These are phyloP conservation scores for Leccinum uliginosum DNA, from an alignment of 768 basidiomycete species.

Conservation along the genomic window DNA sequence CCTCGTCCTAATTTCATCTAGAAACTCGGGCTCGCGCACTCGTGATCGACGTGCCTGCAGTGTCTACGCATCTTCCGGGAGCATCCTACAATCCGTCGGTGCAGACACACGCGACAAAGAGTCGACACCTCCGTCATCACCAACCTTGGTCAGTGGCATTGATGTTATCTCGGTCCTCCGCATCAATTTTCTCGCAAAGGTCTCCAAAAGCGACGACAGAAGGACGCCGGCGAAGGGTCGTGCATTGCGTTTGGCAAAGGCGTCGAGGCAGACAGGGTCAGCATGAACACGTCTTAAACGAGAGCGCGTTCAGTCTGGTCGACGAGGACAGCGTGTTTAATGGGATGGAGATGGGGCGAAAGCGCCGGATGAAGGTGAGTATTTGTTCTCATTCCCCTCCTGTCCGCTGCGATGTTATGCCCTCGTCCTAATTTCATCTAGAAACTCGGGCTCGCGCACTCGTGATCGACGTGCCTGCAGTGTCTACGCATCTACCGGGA, in stretches of 20 bases:
- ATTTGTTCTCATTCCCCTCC: too few species aligned
- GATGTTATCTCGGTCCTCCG: constrained; percentile 85
- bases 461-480: constrained; percentile 60
- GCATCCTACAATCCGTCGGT: constrained; percentile 89
- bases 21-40: constrained; percentile 46
- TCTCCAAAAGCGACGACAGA: too few species aligned
- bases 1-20: constrained; percentile 18
- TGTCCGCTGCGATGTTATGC: background rate
- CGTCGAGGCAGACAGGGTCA: too few species aligned
- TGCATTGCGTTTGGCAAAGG: too few species aligned
- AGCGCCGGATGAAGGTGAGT: constrained; percentile 40
- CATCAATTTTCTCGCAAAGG: constrained; percentile 63
- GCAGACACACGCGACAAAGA: constrained; percentile 84
- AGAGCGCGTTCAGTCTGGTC: too few species aligned
- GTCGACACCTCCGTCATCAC: constrained; percentile 94
- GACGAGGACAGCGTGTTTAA: too few species aligned
- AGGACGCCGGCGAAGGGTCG: too few species aligned
- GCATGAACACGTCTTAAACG: too few species aligned
- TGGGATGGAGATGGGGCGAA: constrained; percentile 37
- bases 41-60: constrained; percentile 60
- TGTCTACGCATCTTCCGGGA: constrained; percentile 74
- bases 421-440: constrained; percentile 18
- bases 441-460: constrained; percentile 46
- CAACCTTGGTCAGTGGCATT: constrained; percentile 82
- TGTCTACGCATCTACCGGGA: constrained; percentile 74